A percentile compares a stretch with the other conserved stretches of the same genome.
phyloP scores from a whole-genome alignment of 495 filamentous ascomycete species.

The Massariosphaeria phaeospora region DNA sequence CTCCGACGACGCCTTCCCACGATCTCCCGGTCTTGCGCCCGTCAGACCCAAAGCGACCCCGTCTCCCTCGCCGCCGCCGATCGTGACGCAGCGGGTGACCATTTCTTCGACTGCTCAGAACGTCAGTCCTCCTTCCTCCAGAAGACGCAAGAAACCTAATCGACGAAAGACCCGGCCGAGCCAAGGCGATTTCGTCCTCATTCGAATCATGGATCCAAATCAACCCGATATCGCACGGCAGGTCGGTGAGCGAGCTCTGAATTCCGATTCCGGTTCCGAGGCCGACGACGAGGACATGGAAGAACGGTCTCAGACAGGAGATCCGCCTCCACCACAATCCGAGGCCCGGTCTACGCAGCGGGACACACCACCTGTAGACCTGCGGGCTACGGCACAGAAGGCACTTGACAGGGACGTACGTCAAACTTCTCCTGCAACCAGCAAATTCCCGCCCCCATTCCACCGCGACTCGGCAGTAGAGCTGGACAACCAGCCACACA shows the following conservation, averaged over 20 bases:
- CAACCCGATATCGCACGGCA: constrained; percentile 34
- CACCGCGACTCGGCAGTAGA: constrained; percentile 28
- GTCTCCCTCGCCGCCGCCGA: constrained; percentile 34
- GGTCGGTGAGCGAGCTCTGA: constrained; percentile 31
- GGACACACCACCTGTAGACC: constrained; percentile 5
- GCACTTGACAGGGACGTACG: constrained; percentile 13
- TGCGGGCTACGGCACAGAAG: constrained; percentile 16
- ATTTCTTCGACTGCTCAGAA: constrained; percentile 21
- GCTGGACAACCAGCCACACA: constrained; percentile 10
- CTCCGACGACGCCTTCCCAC: constrained; percentile 30
- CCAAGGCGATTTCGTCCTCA: constrained; percentile 36
- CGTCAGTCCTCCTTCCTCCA: constrained; percentile 32
- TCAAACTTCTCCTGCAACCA: neutral
- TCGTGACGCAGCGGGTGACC: constrained; percentile 14
- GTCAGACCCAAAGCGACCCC: constrained; percentile 31
- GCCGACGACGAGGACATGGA: constrained; percentile 34
- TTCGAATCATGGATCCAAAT: constrained; percentile 33
- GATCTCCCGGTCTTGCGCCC: constrained; percentile 28
- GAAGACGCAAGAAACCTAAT: constrained; percentile 33
- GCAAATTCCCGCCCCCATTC: constrained; percentile 3
- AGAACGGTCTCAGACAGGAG: constrained; percentile 11
- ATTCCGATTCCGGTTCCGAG: constrained; percentile 32
- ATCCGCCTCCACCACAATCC: constrained; percentile 5
- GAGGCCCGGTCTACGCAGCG: neutral
- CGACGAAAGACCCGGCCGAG: constrained; percentile 33